Evolutionary conservation across 1,284 basidiomycete genomes (phyloP), one percentile per base, ranked within the genome.

Genomic region (Ganoderma lucidum): DNA sequence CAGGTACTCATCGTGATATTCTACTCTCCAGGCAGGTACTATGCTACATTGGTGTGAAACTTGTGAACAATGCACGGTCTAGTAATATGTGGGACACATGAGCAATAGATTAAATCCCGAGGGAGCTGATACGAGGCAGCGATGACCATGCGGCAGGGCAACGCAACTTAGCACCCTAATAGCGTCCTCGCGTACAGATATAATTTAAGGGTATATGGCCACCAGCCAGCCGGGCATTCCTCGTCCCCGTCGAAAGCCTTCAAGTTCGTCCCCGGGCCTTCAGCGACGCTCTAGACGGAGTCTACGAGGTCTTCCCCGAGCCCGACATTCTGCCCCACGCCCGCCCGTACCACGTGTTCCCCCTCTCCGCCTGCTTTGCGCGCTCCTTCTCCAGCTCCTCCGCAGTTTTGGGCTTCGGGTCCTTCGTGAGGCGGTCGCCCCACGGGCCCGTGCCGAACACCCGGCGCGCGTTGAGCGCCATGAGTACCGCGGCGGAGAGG

Each of bases 381-480:
- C 23, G 9, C 30, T 8, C 15, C 14, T 15, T 32, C n/a, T 28
- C 48, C 6, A 23, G 10, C 48, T 51, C 53, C 28, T 19, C 51
- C 10, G 19, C 28, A 14, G 53, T 32, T 15, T 45, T 59, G 39
- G 64, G 30, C n/a, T 55, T 45, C 35, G 64, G 68, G 48, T 69
- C 65, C 23, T 64, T 35, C 41, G 42, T 30, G 44, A 39, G 64
- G 15, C 59, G 41, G 28, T 81, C 81, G n/a, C 80, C 81, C 65
- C 72, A 75, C 44, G 71, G 63, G 8, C 84, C 84, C 0, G 85
- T 84, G 10, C 78, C 78, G 69, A 82, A 84, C 63, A 76, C 77
- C 69, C 81, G 74, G 32, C 82, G 78, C 8, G 79, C 75, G 68
- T 86, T 83, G 55, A 80, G 73, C 6, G 71, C 62, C 12, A 83